phyloP scores from a whole-genome alignment of 371 early-diverging fungal species.

The Saksenaea vasiformis region DNA sequence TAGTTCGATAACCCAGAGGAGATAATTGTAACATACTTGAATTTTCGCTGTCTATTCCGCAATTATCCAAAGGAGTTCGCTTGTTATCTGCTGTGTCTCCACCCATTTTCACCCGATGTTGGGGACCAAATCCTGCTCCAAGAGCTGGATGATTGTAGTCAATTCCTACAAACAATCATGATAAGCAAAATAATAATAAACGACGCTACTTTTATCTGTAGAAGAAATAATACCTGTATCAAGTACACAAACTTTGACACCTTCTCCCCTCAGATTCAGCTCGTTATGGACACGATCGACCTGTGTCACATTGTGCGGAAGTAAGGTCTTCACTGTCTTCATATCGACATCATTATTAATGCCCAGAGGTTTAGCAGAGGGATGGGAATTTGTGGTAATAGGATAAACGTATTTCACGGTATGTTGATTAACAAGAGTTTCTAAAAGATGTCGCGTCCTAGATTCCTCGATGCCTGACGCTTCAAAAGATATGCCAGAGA shows the following conservation, averaged over 20 bases:
- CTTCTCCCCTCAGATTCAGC: conserved; percentile 48
- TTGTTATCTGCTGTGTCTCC: not conserved
- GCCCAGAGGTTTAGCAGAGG: not conserved
- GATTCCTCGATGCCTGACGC: not conserved
- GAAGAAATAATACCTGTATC: conserved; percentile 49
- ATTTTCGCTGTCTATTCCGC: not conserved
- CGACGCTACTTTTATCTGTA: conserved; percentile 54
- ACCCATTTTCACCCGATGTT: conserved; percentile 12
- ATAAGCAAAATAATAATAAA: conserved; percentile 54
- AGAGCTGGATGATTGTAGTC: conserved; percentile 69
- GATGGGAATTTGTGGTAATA: not conserved
- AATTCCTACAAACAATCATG: conserved; percentile 54
- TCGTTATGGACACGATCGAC: conserved; percentile 27
- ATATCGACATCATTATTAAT: not conserved
- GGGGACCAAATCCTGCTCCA: conserved; percentile 60
- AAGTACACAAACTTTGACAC: conserved; percentile 63
- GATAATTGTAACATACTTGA: too few relatives aligned
- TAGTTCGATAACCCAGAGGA: too few relatives aligned
- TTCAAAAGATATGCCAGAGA: not conserved
- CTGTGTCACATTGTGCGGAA: conserved; percentile 17
- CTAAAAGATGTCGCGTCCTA: not conserved
- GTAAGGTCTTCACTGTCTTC: not conserved
- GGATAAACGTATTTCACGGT: not conserved
- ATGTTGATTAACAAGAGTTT: not conserved
- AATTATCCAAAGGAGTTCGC: conserved; percentile 9